Base-by-base conservation (phyloP, 345 rosid genomes). In the Hibiscus trionum region DNA sequence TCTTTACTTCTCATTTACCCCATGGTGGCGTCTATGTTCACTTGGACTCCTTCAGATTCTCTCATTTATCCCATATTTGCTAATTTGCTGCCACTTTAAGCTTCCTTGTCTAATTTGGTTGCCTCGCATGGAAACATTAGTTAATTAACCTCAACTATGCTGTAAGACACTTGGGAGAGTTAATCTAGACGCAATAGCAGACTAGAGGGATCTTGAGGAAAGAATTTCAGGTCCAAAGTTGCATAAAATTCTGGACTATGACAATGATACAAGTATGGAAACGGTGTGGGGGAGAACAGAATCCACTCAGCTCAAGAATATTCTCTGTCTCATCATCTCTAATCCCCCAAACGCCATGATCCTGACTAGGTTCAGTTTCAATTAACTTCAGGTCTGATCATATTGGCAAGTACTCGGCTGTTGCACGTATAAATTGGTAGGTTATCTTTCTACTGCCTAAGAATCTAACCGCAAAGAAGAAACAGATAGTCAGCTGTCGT, bases 401-500 rank as follows among this genome's bases (percentile, higher is more conserved):
- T 27, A 27, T 27, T 3, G 31, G 3, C 31, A 27, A 3, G 2
- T 3, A 27, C 31, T 0, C 1, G 46, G 42, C 31, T 14, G 53
- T 9, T 19, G 37, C 5, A 4, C 70, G 6, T 53, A 66, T 66
- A 66, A 66, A 46, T 66, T 46, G 19, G 29, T 44, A 47, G 42
- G 42, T 17, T 69, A 5, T 49, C 11, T 19, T 19, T 9, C n/a
- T 11, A 33, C 42, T 11, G 15, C 62, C 9, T 63, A 70, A 53
- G 0, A 29, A 56, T 56, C 12, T 3, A 46, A 7, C 33, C 27
- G 58, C 33, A 6, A 8, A 37, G 61, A 39, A 55, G 57, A 52
- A n/a, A 52, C 6, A 35, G 6, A 21, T 14, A 29, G 67, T 69
- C 78, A 78, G 73, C 9, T 75, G 79, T 72, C 79, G 61, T 65